A percentile compares a stretch with the other conserved stretches of the same genome.
Evolutionary conservation across 371 early-diverging fungal genomes (phyloP).

Genomic region (Mortierella sp.): DNA sequence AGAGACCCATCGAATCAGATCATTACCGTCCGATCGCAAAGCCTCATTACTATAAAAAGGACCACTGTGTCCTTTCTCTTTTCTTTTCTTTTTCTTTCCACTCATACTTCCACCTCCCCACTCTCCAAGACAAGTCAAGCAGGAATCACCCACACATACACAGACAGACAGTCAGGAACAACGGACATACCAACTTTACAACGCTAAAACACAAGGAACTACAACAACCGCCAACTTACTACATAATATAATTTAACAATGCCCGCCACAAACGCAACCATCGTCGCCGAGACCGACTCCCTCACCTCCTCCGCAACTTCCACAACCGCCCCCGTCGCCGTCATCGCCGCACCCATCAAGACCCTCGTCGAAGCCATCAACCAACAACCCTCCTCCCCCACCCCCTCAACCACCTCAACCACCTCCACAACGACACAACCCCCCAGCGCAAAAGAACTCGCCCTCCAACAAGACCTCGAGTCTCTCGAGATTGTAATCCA

Average conservation of each 20-base stretch:
- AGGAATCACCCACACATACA: neutral
- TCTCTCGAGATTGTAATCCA: conserved; percentile 27
- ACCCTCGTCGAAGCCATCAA: conserved; percentile 21
- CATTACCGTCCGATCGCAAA: conserved; percentile 4
- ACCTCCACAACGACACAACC: neutral
- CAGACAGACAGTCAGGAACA: neutral
- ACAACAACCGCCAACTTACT: neutral
- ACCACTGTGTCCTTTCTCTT: neutral
- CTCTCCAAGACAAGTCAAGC: neutral
- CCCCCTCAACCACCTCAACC: neutral
- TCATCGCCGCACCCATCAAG: conserved; percentile 15
- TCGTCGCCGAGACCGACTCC: neutral
- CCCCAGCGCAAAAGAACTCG: conserved; percentile 9
- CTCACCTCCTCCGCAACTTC: neutral
- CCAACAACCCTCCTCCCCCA: neutral
- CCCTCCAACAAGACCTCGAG: conserved; percentile 34
- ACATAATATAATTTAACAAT: neutral
- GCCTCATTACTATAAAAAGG: neutral
- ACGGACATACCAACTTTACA: neutral
- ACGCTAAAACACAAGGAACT: neutral
- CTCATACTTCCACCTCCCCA: neutral
- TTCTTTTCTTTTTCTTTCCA: neutral
- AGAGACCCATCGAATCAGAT: neutral
- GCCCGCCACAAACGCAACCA: neutral
- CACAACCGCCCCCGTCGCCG: neutral